Evolutionary conservation across 176 grass and related monocot species (phyloP).

Genomic region (Cenchrus fungigraminus): DNA sequence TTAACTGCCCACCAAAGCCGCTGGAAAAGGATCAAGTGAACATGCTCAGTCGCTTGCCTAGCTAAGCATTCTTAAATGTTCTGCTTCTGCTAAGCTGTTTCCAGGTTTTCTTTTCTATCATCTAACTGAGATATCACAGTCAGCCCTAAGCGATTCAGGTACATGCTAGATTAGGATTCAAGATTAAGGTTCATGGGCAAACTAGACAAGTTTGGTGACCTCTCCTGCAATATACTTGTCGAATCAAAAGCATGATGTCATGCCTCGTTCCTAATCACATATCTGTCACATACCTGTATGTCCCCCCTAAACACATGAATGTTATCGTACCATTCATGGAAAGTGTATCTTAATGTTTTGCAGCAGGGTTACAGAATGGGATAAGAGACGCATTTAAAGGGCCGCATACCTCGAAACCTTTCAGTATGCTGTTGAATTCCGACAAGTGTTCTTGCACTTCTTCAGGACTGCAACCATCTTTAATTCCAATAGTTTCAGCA

Average conservation of each 20-base stretch:
- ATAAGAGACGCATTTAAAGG: background rate
- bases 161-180: background rate
- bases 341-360: slow-evolving; percentile 10
- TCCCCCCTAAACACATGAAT: background rate
- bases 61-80: slow-evolving; percentile 3
- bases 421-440: slow-evolving; percentile 81
- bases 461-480: slow-evolving; percentile 54
- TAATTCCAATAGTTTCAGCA: slow-evolving; percentile 91
- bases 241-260: background rate
- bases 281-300: background rate
- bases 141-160: background rate
- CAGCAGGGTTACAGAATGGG: background rate
- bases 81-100: background rate
- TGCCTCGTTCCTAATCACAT: background rate
- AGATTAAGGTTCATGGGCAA: background rate
- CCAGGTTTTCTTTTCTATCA: background rate
- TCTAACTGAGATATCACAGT: background rate
- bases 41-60: background rate
- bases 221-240: background rate
- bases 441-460: slow-evolving; percentile 67
- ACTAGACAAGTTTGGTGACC: slow-evolving; percentile 2
- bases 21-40: background rate
- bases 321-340: background rate
- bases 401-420: slow-evolving; percentile 65
- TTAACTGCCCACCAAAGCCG: slow-evolving; percentile 29